A percentile compares a stretch with the other conserved stretches of the same genome.
phyloP scores from a whole-genome alignment of 495 filamentous ascomycete species.

The Xylaria cubensis region DNA sequence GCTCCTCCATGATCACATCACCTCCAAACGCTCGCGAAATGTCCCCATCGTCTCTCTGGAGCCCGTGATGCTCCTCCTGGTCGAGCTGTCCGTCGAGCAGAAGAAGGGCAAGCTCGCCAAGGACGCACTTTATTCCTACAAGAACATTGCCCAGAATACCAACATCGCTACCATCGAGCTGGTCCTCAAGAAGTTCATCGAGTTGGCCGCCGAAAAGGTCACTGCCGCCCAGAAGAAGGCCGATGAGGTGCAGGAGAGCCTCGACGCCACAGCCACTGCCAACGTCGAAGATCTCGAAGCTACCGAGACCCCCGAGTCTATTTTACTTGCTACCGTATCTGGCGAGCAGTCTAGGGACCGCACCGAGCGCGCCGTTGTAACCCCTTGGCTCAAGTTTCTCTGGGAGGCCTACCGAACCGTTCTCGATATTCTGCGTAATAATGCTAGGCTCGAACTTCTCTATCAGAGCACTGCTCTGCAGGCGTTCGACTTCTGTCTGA shows the following conservation, averaged over 20 bases:
- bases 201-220: constrained; percentile 94
- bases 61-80: constrained; percentile 97
- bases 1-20: constrained; percentile 98
- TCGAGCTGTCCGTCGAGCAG: constrained; percentile 94
- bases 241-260: constrained; percentile 87
- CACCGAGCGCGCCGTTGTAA: constrained; percentile 96
- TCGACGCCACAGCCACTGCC: constrained; percentile 69
- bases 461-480: constrained; percentile 98
- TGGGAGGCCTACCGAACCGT: constrained; percentile 99
- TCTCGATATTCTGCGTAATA: constrained; percentile 97
- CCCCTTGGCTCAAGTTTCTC: constrained; percentile 98
- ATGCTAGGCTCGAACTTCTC: constrained; percentile 94
- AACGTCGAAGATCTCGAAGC: constrained; percentile 96
- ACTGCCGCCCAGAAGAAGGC: constrained; percentile 95
- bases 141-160: constrained; percentile 98
- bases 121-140: constrained; percentile 98
- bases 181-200: constrained; percentile 96
- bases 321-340: constrained; percentile 95
- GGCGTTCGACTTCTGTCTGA: constrained; percentile 97
- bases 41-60: constrained; percentile 95
- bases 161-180: constrained; percentile 98
- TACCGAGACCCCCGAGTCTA: constrained; percentile 96
- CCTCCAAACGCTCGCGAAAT: constrained; percentile 95
- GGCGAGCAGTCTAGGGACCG: constrained; percentile 96
- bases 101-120: constrained; percentile 98